Percentiles rank a stretch among this genome's conserved stretches.
Evolutionary conservation across 345 rosid genomes (phyloP).

Genomic region (Orychophragmus violaceus): DNA sequence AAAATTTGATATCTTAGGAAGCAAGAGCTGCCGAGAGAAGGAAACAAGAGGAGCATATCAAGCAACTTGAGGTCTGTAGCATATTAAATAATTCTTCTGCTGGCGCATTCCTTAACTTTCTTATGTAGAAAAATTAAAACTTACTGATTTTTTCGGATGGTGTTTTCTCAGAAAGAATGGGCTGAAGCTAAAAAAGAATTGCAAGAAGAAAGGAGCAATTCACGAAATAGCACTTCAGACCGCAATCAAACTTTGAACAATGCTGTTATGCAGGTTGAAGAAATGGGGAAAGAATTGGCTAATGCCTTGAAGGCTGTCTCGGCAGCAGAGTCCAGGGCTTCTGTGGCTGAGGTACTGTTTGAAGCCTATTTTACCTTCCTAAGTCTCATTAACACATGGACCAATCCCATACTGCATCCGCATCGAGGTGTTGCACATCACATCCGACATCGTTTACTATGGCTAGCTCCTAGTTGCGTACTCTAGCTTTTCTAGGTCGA

Average conservation of each 20-base stretch:
- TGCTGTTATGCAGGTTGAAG: slow-evolving; percentile 82
- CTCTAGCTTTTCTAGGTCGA: not conserved
- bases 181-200: slow-evolving; percentile 84
- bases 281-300: slow-evolving; percentile 69
- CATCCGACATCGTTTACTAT: not conserved
- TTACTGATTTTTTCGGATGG: slow-evolving; percentile 2
- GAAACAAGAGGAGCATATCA: slow-evolving; percentile 69
- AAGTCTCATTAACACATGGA: not conserved
- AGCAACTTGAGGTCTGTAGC: slow-evolving; percentile 61
- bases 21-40: slow-evolving; percentile 76
- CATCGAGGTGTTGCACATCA: not conserved
- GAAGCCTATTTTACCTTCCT: slow-evolving; percentile 11
- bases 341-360: slow-evolving; percentile 70
- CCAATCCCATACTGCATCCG: slow-evolving; percentile 2
- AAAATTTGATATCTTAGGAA: slow-evolving; percentile 40
- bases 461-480: not conserved
- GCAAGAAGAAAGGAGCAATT: slow-evolving; percentile 72
- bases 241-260: slow-evolving; percentile 66
- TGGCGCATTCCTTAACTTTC: not conserved
- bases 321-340: slow-evolving; percentile 80
- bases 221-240: slow-evolving; percentile 52
- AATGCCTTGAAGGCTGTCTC: slow-evolving; percentile 68
- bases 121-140: not conserved
- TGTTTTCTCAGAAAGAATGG: slow-evolving; percentile 74
- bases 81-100: not conserved